Evolutionary conservation across 2,329 filamentous ascomycete species (phyloP).

Genomic region (Calonectria pteridis): DNA sequence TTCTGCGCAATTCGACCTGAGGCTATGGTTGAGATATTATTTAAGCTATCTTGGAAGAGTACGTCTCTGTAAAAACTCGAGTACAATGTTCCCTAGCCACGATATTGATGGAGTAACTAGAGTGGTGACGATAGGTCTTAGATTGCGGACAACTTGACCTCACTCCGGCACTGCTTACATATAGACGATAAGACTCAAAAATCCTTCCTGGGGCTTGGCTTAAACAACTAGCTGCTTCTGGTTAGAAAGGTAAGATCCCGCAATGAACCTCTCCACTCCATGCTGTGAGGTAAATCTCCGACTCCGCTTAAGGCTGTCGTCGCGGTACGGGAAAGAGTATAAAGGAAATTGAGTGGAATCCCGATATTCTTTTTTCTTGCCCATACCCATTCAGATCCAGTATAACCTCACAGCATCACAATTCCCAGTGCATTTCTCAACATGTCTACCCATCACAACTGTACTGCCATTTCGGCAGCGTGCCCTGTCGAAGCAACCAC

Average conservation of each 20-base stretch:
- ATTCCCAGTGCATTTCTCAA: no score
- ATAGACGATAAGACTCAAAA: neutral
- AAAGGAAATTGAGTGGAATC: neutral
- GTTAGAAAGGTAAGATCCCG: neutral
- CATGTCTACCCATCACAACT: neutral
- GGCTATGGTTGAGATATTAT: no score
- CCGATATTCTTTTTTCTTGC: no score
- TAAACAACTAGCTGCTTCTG: neutral
- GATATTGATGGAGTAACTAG: neutral
- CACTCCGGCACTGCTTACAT: neutral
- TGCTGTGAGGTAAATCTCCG: neutral
- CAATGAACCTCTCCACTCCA: neutral
- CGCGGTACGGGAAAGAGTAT: neutral
- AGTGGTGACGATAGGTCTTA: neutral
- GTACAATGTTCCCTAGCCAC: neutral
- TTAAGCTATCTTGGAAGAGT: neutral
- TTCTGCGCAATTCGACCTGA: neutral
- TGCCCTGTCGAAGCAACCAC: constrained; percentile 15
- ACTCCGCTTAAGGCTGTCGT: neutral
- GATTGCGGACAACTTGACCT: neutral
- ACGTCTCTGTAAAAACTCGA: neutral
- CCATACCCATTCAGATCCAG: no score
- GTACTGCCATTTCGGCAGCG: neutral
- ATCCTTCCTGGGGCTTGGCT: neutral
- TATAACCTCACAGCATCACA: neutral